Conservation (phyloP, 768 basidiomycete genomes). For the Naganishia onofrii region DNA sequence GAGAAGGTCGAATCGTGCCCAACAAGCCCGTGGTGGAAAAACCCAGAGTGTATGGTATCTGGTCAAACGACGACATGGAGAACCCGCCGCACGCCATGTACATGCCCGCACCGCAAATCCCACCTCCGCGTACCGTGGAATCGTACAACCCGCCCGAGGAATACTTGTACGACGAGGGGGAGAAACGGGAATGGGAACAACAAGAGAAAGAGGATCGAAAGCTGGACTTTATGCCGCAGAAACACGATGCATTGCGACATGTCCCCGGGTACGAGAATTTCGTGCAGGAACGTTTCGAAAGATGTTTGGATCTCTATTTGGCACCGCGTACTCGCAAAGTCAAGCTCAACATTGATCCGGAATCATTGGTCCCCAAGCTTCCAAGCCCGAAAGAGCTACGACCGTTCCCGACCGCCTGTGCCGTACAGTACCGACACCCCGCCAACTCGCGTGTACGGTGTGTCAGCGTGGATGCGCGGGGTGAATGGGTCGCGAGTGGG, state of each 20-base stretch:
- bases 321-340: conserved; percentile 74
- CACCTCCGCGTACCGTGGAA: conserved; percentile 87
- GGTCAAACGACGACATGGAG: conserved; percentile 65
- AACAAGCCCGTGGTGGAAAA: conserved; percentile 74
- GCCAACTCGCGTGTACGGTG: conserved; percentile 66
- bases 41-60: conserved; percentile 75
- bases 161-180: conserved; percentile 81
- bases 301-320: conserved; percentile 93
- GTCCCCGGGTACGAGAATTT: conserved; percentile 90
- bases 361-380: conserved; percentile 85
- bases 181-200: conserved; percentile 76
- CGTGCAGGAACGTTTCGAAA: conserved; percentile 87
- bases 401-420: conserved; percentile 87
- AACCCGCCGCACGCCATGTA: conserved; percentile 75
- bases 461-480: conserved; percentile 77
- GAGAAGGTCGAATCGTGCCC: conserved; percentile 88
- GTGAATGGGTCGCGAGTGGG: conserved; percentile 86
- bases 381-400: conserved; percentile 85
- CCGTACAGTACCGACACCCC: conserved; percentile 68
- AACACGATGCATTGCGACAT: conserved; percentile 75
- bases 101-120: conserved; percentile 85
- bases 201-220: conserved; percentile 85
- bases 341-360: conserved; percentile 87
- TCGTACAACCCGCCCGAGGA: conserved; percentile 98
- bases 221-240: conserved; percentile 81